Base-by-base conservation (phyloP, 2,329 filamentous ascomycete genomes). In the Coleophoma eucalyptorum region DNA sequence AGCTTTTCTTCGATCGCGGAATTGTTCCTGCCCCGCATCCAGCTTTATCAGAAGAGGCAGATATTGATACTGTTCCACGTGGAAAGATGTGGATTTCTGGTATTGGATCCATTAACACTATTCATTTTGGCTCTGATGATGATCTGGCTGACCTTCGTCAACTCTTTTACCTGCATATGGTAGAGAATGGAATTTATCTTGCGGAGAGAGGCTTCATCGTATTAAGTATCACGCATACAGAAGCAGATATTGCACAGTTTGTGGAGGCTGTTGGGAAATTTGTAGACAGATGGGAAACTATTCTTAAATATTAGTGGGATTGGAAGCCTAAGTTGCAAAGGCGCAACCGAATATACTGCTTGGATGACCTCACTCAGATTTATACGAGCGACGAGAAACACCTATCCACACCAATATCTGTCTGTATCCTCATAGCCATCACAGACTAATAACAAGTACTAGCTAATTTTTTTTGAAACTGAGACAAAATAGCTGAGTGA, bases 161-260 rank as follows among this genome's bases (percentile, higher is more conserved):
- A 20, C 45, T 59, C n/a, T 58, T 59, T 18, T 58, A 51, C 26
- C 54, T 55, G 37, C 47, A 58, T 40, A 54, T 58, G 53, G 33
- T 59, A 34, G 50, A 52, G 45, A 53, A 48, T 21, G 49, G 53
- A 8, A 52, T 55, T 8, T 55, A 46, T 32, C 20, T 55, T 7
- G 49, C 51, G 3, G 48, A 53, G 44, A 33, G 51, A 46, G 50
- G 50, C 5, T 49, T 55, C 48, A 53, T 55, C 15, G 51, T 48
- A 38, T 19, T 55, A 33, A 51, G 53, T 45, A 49, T 46, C 15
- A 51, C 47, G 21, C 53, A 48, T 7, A 47, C 48, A 18, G 51
- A 51, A 43, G 49, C 26, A 3, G 53, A 55, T 16, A 37, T 55
- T 5, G 35, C 53, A 20, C 40, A 13, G 4, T 55, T 53, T 46